Base-by-base conservation (phyloP, 164 flowering plant species). In the Tetrastigma voinierianum region DNA sequence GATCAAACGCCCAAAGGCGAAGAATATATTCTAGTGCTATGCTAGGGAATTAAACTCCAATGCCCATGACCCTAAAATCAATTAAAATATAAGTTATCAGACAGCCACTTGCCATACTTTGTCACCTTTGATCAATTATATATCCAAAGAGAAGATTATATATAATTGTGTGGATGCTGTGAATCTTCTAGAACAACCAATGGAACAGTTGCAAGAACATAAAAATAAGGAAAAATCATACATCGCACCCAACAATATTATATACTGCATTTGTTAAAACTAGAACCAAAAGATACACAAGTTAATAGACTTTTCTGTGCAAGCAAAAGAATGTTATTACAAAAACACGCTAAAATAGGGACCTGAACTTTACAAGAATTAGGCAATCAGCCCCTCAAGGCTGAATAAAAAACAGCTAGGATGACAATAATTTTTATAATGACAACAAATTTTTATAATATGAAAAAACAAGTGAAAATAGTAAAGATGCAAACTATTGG, bases 1-100 rank as follows among this genome's bases (percentile, higher is more conserved):
- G 96, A 75, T 95, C 96, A 82, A 86, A 95, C 45, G 97, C 96
- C 65, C 98, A 97, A 24, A 96, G 92, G 1, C 98, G 90, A 69
- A 95, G 90, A 74, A 90, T 89, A 78, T 95, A 95, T 66, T 95
- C 98, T 48, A 12, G 97, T 95, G 78, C 96, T 95, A 72, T 64
- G 98, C 97, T 72, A 92, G 88, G 66, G 96, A 83, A 69, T 95
- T 95, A 10, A 95, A 49, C 40, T 96, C 97, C 98, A 92, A 78
- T 92, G 98, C 23, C 97, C 98, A 80, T 95, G 98, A 19, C 97
- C 97, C 97, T 95, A 25, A 9, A 59, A 47, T 13, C 23, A 67
- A 54, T 21, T 32, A 32, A 32, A 32, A 32, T 32, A 32, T n/a
- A 32, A 32, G 40, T n/a, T 7, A 32, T 32, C 2, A 32, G 6